Evolutionary conservation across 179 eudicot species (phyloP).

Genomic region (Silene vulgaris): DNA sequence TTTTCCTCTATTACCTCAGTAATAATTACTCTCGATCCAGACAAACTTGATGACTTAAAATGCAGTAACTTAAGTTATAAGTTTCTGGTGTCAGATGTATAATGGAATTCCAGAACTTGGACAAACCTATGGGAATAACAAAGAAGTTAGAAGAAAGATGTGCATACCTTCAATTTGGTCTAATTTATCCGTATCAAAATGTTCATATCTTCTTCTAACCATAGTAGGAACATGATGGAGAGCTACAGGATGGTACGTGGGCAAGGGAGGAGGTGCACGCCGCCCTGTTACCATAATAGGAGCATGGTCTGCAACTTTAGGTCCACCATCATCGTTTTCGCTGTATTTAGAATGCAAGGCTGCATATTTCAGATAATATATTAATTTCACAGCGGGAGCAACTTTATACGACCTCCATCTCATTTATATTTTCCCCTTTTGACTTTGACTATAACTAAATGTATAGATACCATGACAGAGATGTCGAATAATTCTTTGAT

Average conservation of each 20-base stretch:
- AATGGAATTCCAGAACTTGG: background rate
- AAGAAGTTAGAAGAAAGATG: background rate
- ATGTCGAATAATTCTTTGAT: background rate
- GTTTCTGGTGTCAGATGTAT: background rate
- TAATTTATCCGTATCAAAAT: slow-evolving; percentile 6
- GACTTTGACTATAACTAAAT: background rate
- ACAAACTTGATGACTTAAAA: background rate
- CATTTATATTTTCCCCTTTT: background rate
- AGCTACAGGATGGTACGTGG: slow-evolving; percentile 15
- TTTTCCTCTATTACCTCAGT: background rate
- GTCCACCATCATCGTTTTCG: background rate
- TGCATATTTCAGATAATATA: background rate
- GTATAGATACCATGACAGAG: background rate
- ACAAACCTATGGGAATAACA: background rate
- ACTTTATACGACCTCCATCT: background rate
- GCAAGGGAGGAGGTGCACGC: slow-evolving; percentile 19
- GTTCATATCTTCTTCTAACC: slow-evolving; percentile 22
- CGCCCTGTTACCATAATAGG: background rate
- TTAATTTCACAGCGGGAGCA: background rate
- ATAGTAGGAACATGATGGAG: slow-evolving; percentile 27
- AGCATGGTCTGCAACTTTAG: background rate
- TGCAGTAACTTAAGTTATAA: background rate
- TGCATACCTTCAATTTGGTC: slow-evolving; percentile 13
- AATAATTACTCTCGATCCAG: background rate
- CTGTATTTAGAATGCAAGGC: background rate